Evolutionary conservation across 2,329 filamentous ascomycete genomes (phyloP), one percentile per base, ranked within the genome.

Genomic region (Paraconiothyrium sp.): DNA sequence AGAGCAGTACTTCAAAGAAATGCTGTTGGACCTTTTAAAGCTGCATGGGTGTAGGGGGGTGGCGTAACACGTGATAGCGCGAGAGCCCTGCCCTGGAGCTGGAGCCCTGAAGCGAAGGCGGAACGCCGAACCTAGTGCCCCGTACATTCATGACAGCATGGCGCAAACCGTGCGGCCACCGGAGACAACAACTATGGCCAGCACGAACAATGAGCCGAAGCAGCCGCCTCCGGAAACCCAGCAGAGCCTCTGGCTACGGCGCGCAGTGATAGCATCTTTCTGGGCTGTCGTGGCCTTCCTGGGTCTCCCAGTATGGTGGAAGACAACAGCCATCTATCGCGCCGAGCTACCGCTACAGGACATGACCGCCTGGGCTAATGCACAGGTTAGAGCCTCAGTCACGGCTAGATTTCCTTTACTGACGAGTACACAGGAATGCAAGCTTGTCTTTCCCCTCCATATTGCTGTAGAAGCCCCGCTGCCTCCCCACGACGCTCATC

Each of bases 291-390:
- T 97, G 7, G 76, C 97, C 7, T 86, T 90, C 34, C 81, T 99
- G 6, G 95, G 95, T 2, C 78, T 99, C 67, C 95, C 95, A 60
- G 90, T 97, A 86, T 99, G 95, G 95, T 96, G 93, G 89, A 89
- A 89, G 78, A 98, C 95, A 0, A 99, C 95, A 4, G 91, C 92
- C 0, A 97, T 98, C 58, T 94, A 97, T 78, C 88, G 95, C 58
- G 94, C 94, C 13, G 86, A 89, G 48, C 82, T 99, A 69, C 95
- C 95, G 5, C 79, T 97, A 68, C 86, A 91, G 74, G 86, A 89
- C 58, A 99, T 99, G 95, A 87, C 91, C 68, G 87, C 91, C 64
- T 98, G 95, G 94, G 92, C 93, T 10, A 92, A 96, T 73, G 93
- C 93, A 67, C 92, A 91, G 85, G 94, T 96, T 63, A 22, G n/a